These are phyloP conservation scores for Ramularia endophylla DNA, from an alignment of 2,329 filamentous ascomycete genomes.

Conservation along the genomic window DNA sequence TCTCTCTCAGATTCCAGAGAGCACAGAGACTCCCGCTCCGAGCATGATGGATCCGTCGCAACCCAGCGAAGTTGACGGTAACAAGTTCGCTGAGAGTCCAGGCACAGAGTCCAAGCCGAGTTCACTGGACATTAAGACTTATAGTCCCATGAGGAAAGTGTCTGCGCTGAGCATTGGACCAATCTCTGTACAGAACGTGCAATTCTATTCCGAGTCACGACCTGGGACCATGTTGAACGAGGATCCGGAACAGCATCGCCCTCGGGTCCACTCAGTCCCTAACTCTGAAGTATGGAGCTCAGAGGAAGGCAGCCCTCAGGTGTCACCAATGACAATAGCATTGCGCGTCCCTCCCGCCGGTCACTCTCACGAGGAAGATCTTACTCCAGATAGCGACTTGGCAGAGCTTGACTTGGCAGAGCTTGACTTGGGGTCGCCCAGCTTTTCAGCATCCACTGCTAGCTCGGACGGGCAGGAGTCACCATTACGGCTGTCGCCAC, in stretches of 20 bases:
- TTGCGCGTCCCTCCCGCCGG: constrained; percentile 4
- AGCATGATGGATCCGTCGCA: no score
- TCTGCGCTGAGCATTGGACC: constrained; percentile 9
- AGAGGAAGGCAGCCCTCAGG: constrained; percentile 11
- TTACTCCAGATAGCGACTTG: constrained; percentile 8
- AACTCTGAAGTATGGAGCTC: constrained; percentile 12
- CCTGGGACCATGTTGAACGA: constrained; percentile 12
- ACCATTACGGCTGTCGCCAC: no score
- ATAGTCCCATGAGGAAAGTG: background rate
- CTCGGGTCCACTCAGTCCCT: constrained; percentile 16
- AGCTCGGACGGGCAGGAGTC: constrained; percentile 18
- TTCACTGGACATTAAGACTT: background rate
- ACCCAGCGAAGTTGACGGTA: no score
- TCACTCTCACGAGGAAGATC: constrained; percentile 5
- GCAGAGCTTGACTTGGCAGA: no score
- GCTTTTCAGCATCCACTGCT: constrained; percentile 29
- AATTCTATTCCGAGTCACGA: constrained; percentile 20
- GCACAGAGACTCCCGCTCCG: no score
- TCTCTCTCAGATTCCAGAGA: no score
- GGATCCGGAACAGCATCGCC: constrained; percentile 13
- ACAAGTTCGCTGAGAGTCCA: no score
- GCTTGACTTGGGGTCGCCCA: constrained; percentile 24
- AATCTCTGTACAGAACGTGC: constrained; percentile 18
- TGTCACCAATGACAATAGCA: constrained; percentile 6
- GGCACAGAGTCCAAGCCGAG: background rate